These are phyloP conservation scores for Fusarium tricinctum DNA, from an alignment of 2,329 filamentous ascomycete species.

Conservation along the genomic window DNA sequence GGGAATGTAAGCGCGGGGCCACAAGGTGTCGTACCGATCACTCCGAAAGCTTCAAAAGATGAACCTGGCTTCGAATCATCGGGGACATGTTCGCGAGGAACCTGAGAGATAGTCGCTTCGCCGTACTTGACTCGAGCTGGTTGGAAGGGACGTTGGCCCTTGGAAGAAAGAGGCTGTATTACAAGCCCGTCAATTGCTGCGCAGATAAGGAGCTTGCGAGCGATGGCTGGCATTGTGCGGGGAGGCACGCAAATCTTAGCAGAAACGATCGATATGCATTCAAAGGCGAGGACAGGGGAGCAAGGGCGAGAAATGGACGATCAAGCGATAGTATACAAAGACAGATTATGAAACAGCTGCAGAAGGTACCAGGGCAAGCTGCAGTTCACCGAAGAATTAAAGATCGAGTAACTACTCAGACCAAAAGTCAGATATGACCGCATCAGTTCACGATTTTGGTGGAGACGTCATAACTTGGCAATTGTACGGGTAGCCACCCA, in stretches of 20 bases:
- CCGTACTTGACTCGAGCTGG: constrained; percentile 80
- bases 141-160: constrained; percentile 68
- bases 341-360: constrained; percentile 7
- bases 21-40: constrained; percentile 63
- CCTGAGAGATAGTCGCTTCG: constrained; percentile 63
- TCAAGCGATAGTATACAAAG: constrained; percentile 11
- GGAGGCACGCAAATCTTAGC: constrained; percentile 29
- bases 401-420: constrained; percentile 36
- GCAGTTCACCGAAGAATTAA: constrained; percentile 19
- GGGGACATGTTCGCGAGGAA: constrained; percentile 61
- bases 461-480: constrained; percentile 47
- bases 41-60: constrained; percentile 71
- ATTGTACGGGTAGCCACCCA: constrained; percentile 9
- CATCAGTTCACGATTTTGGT: constrained; percentile 39
- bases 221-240: constrained; percentile 77
- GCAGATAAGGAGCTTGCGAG: constrained; percentile 84
- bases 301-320: constrained; percentile 9
- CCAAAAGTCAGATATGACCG: constrained; percentile 42
- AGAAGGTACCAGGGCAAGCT: constrained; percentile 18
- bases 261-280: constrained; percentile 20
- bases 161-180: constrained; percentile 77
- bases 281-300: constrained; percentile 18
- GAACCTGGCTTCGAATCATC: constrained; percentile 61
- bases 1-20: constrained; percentile 22
- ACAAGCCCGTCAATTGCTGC: constrained; percentile 87